Conservation (phyloP, 2,329 filamentous ascomycete genomes). For the Aspergillus amoenus region DNA sequence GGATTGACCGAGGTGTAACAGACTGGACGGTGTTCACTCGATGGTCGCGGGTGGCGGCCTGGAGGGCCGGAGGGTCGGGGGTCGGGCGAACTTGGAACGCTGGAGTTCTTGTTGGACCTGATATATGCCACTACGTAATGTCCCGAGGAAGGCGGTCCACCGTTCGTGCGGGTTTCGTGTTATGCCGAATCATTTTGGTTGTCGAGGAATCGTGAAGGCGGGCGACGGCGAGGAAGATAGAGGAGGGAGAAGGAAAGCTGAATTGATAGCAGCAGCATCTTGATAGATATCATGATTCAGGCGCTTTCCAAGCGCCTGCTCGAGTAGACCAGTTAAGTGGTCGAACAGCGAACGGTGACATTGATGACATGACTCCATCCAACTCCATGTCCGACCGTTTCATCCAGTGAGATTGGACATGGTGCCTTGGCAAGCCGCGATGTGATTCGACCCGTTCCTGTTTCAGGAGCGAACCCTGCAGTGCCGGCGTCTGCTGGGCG, state of each 20-base stretch:
- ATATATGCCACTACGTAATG: neutral
- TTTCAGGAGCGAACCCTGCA: neutral
- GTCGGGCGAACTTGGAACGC: neutral
- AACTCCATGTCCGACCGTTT: neutral
- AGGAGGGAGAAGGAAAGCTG: neutral
- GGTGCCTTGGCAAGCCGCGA: neutral
- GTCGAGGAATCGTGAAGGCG: neutral
- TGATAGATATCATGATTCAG: neutral
- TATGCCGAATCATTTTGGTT: neutral
- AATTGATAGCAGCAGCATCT: neutral
- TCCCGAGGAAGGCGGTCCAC: neutral
- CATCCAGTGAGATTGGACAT: neutral
- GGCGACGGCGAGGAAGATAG: neutral
- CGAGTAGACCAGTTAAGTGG: too few species aligned
- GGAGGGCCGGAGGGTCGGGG: too few species aligned
- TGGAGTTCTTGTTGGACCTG: neutral
- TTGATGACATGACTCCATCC: too few species aligned
- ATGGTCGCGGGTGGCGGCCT: neutral
- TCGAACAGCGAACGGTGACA: too few species aligned
- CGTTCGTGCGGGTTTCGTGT: neutral
- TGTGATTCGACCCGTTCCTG: conserved; percentile 4
- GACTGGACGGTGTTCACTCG: neutral
- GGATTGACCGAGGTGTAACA: neutral
- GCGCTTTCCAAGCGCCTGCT: neutral
- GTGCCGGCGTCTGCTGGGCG: too few species aligned